A percentile compares a stretch with the other conserved stretches of the same genome.
Conservation (phyloP, 2,329 filamentous ascomycete species). For the Stenocarpella maydis region DNA sequence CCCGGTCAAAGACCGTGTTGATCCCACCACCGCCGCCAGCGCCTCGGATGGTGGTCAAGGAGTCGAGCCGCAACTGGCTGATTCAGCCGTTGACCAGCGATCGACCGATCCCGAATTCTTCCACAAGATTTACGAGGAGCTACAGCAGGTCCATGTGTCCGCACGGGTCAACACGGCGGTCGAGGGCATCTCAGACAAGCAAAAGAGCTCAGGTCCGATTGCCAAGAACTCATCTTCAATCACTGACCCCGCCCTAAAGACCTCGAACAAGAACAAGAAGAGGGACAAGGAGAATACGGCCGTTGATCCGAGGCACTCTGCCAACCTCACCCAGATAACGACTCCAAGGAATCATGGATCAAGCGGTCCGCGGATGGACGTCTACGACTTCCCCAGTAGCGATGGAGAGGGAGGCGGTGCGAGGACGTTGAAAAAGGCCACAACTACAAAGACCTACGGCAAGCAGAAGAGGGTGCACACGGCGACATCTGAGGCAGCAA, state of each 20-base stretch:
- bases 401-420: slow-evolving; percentile 41
- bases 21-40: not conserved
- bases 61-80: slow-evolving; percentile 7
- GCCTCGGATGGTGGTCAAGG: slow-evolving; percentile 8
- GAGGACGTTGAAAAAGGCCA: slow-evolving; percentile 22
- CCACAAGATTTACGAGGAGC: slow-evolving; percentile 56
- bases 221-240: slow-evolving; percentile 38
- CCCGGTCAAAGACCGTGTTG: slow-evolving; percentile 30
- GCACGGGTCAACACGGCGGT: slow-evolving; percentile 1
- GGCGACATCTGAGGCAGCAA: not conserved
- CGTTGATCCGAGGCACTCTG: slow-evolving; percentile 32
- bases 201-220: slow-evolving; percentile 22
- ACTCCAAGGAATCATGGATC: slow-evolving; percentile 40
- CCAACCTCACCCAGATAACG: slow-evolving; percentile 46
- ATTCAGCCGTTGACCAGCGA: slow-evolving; percentile 37
- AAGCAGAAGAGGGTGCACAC: slow-evolving; percentile 37
- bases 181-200: not conserved
- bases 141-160: slow-evolving; percentile 45
- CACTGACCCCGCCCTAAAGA: slow-evolving; percentile 41
- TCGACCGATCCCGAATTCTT: slow-evolving; percentile 61
- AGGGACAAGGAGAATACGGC: not conserved
- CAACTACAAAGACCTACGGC: slow-evolving; percentile 16
- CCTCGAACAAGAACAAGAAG: slow-evolving; percentile 29
- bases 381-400: slow-evolving; percentile 57
- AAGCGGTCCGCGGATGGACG: slow-evolving; percentile 42